Conservation (phyloP, 192 early-diverging fungal species). For the Gamsiella multidivaricata region DNA sequence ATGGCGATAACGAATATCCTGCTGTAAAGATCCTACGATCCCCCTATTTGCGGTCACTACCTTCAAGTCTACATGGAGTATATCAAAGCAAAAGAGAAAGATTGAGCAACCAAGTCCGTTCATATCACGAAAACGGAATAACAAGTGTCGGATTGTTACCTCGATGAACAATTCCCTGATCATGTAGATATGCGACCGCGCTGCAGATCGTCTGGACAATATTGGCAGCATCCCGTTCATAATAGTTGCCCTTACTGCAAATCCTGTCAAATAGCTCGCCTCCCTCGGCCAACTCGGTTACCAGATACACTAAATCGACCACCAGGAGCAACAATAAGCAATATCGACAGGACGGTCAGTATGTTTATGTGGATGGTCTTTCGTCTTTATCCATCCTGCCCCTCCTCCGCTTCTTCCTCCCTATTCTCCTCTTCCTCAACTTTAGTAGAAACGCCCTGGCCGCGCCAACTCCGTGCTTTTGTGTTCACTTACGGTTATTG, state of each 20-base stretch:
- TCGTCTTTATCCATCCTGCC: too few relatives aligned
- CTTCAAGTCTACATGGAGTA: background rate
- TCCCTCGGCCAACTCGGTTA: slow-evolving; percentile 83
- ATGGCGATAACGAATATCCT: too few relatives aligned
- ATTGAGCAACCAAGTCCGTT: background rate
- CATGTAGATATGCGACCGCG: slow-evolving; percentile 86
- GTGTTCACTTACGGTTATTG: slow-evolving; percentile 63
- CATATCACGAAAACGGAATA: background rate
- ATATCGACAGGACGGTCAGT: too few relatives aligned
- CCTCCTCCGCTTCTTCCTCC: background rate
- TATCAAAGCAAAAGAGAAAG: slow-evolving; percentile 1
- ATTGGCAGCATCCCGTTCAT: slow-evolving; percentile 83
- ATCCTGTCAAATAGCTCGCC: slow-evolving; percentile 96
- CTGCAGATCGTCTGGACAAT: slow-evolving; percentile 81
- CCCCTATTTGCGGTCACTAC: too few relatives aligned
- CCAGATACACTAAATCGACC: slow-evolving; percentile 70
- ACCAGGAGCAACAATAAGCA: background rate
- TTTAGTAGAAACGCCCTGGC: too few relatives aligned
- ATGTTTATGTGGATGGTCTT: too few relatives aligned
- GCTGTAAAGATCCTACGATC: too few relatives aligned
- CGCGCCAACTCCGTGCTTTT: background rate
- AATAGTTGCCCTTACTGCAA: slow-evolving; percentile 71
- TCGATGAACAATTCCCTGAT: slow-evolving; percentile 87
- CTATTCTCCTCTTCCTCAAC: background rate
- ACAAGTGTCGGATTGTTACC: slow-evolving; percentile 34